phyloP scores from a whole-genome alignment of 1,284 basidiomycete genomes.

The Naganishia cerealis region DNA sequence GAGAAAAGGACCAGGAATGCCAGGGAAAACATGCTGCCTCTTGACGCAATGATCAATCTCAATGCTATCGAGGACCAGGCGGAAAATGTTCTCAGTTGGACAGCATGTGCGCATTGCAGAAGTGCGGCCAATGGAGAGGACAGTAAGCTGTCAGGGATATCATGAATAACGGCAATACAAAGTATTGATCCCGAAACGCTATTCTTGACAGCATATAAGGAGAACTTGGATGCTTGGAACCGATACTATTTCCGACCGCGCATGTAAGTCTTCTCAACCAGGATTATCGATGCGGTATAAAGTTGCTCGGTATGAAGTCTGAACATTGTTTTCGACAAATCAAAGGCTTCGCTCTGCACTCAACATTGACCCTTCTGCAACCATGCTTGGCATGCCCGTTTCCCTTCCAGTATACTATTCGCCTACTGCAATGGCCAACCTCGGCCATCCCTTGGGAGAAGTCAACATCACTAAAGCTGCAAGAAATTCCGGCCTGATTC shows the following conservation, averaged over 20 bases:
- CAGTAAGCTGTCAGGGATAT: too few relatives aligned
- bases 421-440: constrained; percentile 73
- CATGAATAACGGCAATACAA: too few relatives aligned
- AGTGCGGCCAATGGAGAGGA: constrained; percentile 40
- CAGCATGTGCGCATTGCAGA: constrained; percentile 61
- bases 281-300: too few relatives aligned
- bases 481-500: constrained; percentile 70
- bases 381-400: constrained; percentile 42
- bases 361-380: constrained; percentile 38
- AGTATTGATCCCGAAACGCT: too few relatives aligned
- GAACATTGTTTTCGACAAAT: too few relatives aligned
- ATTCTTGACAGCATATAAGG: constrained; percentile 34
- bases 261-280: too few relatives aligned
- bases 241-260: constrained; percentile 62
- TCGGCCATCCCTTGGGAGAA: constrained; percentile 86
- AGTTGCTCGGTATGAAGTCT: too few relatives aligned
- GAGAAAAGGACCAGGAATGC: constrained; percentile 67
- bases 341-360: constrained; percentile 38
- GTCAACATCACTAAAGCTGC: constrained; percentile 76
- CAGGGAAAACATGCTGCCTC: constrained; percentile 61
- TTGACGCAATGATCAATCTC: constrained; percentile 68
- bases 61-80: constrained; percentile 64
- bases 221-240: constrained; percentile 57
- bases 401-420: constrained; percentile 55
- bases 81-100: constrained; percentile 52